Base-by-base conservation (phyloP, 2,329 filamentous ascomycete genomes). In the Curvularia sp. region DNA sequence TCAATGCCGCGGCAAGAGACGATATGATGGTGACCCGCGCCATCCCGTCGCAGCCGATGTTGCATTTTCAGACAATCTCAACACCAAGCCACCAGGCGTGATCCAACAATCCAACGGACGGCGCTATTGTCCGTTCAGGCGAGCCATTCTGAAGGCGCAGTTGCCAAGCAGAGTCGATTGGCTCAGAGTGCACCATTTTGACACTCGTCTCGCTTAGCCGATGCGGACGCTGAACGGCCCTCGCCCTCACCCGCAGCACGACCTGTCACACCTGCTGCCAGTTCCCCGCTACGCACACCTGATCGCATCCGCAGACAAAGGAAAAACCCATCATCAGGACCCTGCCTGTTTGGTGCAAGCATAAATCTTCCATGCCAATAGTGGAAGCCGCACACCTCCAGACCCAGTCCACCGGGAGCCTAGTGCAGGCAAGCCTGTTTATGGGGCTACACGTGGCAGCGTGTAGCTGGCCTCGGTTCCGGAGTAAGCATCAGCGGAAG, bases 381-480 rank as follows among this genome's bases (percentile, higher is more conserved):
- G 46, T 54, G 53, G 44, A 55, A 54, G 55, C 54, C 64, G 69
- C 69, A 70, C 68, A 66, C 67, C 60, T 54, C 56, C 42, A 48
- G 65, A 58, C 59, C 65, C 62, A 53, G 47, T 42, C 58, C 53
- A 53, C 33, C 53, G 59, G 57, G 48, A 53, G 48, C 41, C 47
- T 58, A 39, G 52, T 39, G 43, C 52, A 31, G 46, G 33, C 49
- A 53, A 55, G 58, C 58, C 59, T 64, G 61, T 63, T 60, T 67
- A 50, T 53, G 47, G 53, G 65, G 58, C 67, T 75, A 76, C 70
- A 77, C 75, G 75, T 77, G 75, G 72, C 75, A 67, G n/a, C 60
- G 67, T 57, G 59, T 70, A 56, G 69, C 63, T 77, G 71, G 74
- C 55, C 58, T 62, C 53, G 55, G 57, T 60, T 63, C 55, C 39